These are phyloP conservation scores for Tolypocladium tundrense DNA, from an alignment of 2,329 filamentous ascomycete genomes.

Conservation along the genomic window DNA sequence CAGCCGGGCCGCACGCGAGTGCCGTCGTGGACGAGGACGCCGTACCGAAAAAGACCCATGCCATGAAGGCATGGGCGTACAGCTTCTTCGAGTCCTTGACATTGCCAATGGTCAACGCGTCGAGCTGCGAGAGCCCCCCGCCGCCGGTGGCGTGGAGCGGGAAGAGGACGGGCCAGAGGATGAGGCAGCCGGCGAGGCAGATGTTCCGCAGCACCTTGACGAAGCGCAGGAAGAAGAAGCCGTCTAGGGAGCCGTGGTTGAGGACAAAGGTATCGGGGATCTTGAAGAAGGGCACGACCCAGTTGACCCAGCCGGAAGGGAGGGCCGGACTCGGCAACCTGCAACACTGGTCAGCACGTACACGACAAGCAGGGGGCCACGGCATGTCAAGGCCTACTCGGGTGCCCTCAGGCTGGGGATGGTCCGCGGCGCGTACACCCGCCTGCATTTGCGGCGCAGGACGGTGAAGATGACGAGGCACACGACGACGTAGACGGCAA, in stretches of 20 bases:
- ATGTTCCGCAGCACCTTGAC: constrained; percentile 62
- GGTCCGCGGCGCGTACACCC: constrained; percentile 46
- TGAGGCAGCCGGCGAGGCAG: constrained; percentile 70
- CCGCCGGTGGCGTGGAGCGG: constrained; percentile 82
- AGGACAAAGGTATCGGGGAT: constrained; percentile 69
- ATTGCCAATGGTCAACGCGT: constrained; percentile 73
- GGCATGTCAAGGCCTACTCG: constrained; percentile 15
- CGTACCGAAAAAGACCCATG: constrained; percentile 61
- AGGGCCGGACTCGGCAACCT: background rate
- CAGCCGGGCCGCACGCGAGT: background rate
- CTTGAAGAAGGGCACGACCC: constrained; percentile 57
- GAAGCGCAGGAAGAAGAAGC: constrained; percentile 79
- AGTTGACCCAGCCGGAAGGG: constrained; percentile 55
- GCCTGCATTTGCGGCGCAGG: constrained; percentile 34
- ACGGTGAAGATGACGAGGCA: constrained; percentile 40
- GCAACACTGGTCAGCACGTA: background rate
- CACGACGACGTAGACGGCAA: constrained; percentile 37
- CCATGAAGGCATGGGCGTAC: constrained; percentile 72
- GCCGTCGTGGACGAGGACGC: background rate
- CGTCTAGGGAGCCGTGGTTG: constrained; percentile 85
- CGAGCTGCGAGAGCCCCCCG: constrained; percentile 52
- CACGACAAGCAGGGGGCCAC: no score
- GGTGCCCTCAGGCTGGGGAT: constrained; percentile 36
- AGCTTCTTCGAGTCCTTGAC: constrained; percentile 50
- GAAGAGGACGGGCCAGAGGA: constrained; percentile 80